Percentiles rank a stretch among this genome's conserved stretches.
phyloP scores from a whole-genome alignment of 2,329 filamentous ascomycete genomes.

The Aspergillus eucalypticola region DNA sequence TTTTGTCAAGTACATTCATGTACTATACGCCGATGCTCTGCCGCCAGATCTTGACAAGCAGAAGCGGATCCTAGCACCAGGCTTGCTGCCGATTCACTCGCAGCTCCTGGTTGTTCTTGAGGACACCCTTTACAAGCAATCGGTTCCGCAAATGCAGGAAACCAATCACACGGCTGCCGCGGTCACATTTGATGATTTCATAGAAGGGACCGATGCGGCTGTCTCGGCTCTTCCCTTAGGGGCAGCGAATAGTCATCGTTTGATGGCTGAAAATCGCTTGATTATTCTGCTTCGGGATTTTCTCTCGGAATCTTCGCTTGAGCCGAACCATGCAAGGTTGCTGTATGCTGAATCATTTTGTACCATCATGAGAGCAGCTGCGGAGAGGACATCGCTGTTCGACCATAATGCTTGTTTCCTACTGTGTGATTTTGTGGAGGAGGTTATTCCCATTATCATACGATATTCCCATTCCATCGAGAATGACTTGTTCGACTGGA shows the following conservation, averaged over 20 bases:
- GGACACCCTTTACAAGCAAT: constrained; percentile 77
- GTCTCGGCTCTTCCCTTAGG: constrained; percentile 63
- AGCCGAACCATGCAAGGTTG: constrained; percentile 58
- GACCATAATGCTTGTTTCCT: constrained; percentile 84
- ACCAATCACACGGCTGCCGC: constrained; percentile 51
- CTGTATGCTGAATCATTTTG: constrained; percentile 78
- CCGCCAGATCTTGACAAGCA: constrained; percentile 55
- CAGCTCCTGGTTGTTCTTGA: constrained; percentile 79
- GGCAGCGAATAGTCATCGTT: constrained; percentile 69
- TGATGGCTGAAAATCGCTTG: constrained; percentile 86
- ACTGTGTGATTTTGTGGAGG: constrained; percentile 87
- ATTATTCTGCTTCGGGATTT: constrained; percentile 81
- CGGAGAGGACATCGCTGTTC: constrained; percentile 74
- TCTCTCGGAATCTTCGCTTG: constrained; percentile 62
- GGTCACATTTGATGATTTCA: constrained; percentile 67
- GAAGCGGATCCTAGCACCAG: constrained; percentile 69
- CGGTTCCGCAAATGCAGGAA: constrained; percentile 47
- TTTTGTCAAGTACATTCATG: constrained; percentile 84
- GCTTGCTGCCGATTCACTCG: constrained; percentile 76
- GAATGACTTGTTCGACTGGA: constrained; percentile 56
- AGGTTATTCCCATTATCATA: constrained; percentile 68
- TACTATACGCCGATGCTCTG: constrained; percentile 73
- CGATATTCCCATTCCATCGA: constrained; percentile 57
- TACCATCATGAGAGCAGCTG: constrained; percentile 69
- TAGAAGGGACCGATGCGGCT: constrained; percentile 66